Percentiles rank a stretch among this genome's conserved stretches.
These are phyloP conservation scores for Calonectria pseudoreteaudii DNA, from an alignment of 2,329 filamentous ascomycete genomes.

Conservation along the genomic window DNA sequence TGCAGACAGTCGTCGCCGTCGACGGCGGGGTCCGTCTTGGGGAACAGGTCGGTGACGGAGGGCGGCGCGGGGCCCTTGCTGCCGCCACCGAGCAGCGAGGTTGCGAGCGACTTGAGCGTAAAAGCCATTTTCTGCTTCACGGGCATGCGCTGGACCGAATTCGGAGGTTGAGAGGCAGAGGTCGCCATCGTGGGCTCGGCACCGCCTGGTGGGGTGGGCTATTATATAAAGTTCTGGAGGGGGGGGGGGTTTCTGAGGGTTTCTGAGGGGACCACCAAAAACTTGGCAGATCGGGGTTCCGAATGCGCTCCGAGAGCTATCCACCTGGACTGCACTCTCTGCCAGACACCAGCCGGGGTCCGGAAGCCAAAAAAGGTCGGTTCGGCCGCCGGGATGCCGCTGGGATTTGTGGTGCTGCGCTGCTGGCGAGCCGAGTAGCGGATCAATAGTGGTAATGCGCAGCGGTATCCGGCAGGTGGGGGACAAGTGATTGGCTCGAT, in stretches of 20 bases:
- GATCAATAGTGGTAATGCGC: not conserved
- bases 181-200: slow-evolving; percentile 1
- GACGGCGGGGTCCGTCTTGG: slow-evolving; percentile 76
- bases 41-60: slow-evolving; percentile 70
- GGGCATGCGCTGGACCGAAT: slow-evolving; percentile 44
- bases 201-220: not conserved
- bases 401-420: not conserved
- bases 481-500: slow-evolving; percentile 13
- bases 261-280: not conserved
- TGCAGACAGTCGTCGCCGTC: slow-evolving; percentile 91
- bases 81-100: slow-evolving; percentile 44
- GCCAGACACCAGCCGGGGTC: not conserved
- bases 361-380: not conserved
- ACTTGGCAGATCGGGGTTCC: slow-evolving; percentile 11
- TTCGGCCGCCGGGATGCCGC: slow-evolving; percentile 19
- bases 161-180: slow-evolving; percentile 23
- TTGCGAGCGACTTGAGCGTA: slow-evolving; percentile 49
- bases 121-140: slow-evolving; percentile 57
- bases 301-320: slow-evolving; percentile 12
- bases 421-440: not conserved
- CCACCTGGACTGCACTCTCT: not conserved
- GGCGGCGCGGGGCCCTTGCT: slow-evolving; percentile 40
- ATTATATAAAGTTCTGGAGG: slow-evolving; percentile 10
- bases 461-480: slow-evolving; percentile 12
- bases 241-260: no score